Evolutionary conservation across 805 yeast genomes (phyloP).

Genomic region (Yarrowia keelungensis): DNA sequence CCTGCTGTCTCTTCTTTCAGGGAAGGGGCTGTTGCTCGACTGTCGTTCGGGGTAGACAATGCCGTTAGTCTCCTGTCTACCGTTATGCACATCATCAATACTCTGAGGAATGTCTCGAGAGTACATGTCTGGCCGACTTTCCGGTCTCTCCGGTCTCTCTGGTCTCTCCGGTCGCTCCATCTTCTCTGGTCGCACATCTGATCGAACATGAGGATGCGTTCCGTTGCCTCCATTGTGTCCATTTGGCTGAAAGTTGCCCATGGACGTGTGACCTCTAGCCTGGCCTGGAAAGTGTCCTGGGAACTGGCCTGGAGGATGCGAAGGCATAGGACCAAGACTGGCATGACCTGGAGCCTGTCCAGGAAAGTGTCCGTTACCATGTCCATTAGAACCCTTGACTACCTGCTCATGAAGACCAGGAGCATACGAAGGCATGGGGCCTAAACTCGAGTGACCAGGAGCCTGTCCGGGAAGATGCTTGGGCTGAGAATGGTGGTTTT

Average conservation of each 20-base stretch:
- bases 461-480: conserved; percentile 14
- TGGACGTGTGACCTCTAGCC: background rate
- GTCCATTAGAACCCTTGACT: background rate
- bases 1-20: conserved; percentile 18
- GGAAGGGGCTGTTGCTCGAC: conserved; percentile 6
- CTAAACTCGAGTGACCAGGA: conserved; percentile 25
- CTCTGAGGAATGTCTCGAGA: conserved; percentile 8
- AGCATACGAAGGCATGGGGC: conserved; percentile 26
- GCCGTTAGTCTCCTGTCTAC: background rate
- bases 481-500: background rate
- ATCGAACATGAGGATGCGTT: background rate
- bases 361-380: conserved; percentile 15
- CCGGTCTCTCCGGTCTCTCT: background rate
- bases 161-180: background rate
- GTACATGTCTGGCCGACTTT: background rate
- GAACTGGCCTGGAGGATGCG: conserved; percentile 24
- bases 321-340: conserved; percentile 28
- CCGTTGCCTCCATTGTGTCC: background rate
- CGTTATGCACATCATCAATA: conserved; percentile 10
- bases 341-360: conserved; percentile 25
- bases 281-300: conserved; percentile 11
- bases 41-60: conserved; percentile 3
- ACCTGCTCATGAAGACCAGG: conserved; percentile 16
- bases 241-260: background rate
- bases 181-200: background rate